These are phyloP conservation scores for Pascua sp. DNA, from an alignment of 1,284 basidiomycete genomes.

Conservation along the genomic window DNA sequence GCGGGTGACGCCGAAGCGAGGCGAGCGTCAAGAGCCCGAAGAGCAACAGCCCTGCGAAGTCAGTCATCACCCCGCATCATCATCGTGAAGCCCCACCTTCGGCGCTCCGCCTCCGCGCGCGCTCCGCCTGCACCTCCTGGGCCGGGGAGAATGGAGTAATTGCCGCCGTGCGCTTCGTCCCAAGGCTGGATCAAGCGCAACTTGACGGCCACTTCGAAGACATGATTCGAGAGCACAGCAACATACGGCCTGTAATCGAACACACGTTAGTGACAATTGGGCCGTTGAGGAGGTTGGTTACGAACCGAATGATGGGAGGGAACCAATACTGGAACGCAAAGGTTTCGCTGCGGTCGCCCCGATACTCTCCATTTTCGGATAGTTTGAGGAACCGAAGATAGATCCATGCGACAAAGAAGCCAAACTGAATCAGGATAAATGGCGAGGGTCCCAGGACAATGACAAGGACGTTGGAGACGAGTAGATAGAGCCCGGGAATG, in stretches of 20 bases:
- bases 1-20: conserved; percentile 55
- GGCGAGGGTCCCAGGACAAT: conserved; percentile 86
- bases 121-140: conserved; percentile 65
- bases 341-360: conserved; percentile 89
- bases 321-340: conserved; percentile 97
- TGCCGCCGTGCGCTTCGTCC: conserved; percentile 64
- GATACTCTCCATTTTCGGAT: conserved; percentile 56
- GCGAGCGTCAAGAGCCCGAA: conserved; percentile 92
- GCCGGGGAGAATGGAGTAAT: conserved; percentile 61
- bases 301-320: conserved; percentile 86
- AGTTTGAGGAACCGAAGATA: conserved; percentile 97
- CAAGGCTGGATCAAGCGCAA: conserved; percentile 76
- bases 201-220: conserved; percentile 59
- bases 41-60: conserved; percentile 69
- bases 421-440: conserved; percentile 95
- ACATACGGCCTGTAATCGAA: conserved; percentile 56
- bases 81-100: conserved; percentile 59
- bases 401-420: conserved; percentile 92
- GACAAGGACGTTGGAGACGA: conserved; percentile 83
- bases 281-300: conserved; percentile 5
- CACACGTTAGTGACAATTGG: conserved; percentile 31
- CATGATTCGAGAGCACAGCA: conserved; percentile 63
- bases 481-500: conserved; percentile 89
- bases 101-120: conserved; percentile 84
- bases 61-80: not conserved